A percentile compares a stretch with the other conserved stretches of the same genome.
Evolutionary conservation across 192 early-diverging fungal species (phyloP).

Genomic region (Coemansia furcata): DNA sequence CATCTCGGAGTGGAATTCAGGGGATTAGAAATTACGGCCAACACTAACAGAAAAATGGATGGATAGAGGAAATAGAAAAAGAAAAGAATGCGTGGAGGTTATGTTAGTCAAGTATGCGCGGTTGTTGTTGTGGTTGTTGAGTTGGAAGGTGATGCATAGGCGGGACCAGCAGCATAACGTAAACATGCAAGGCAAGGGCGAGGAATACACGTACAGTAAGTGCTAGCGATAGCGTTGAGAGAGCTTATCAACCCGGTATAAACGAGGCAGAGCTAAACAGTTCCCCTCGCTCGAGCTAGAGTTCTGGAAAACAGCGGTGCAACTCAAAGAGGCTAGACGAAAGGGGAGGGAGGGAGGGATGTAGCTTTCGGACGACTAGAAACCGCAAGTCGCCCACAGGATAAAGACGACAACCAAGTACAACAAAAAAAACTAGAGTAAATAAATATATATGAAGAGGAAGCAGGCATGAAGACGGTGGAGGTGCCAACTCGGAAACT

Average conservation of each 20-base stretch:
- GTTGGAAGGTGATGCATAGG: background rate
- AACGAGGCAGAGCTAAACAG: background rate
- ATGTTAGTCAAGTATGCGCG: background rate
- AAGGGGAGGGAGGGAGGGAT: background rate
- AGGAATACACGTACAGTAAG: background rate
- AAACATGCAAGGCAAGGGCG: background rate
- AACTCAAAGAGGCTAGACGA: background rate
- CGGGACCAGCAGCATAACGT: background rate
- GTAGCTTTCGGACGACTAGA: background rate
- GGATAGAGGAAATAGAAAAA: background rate
- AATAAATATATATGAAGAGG: background rate
- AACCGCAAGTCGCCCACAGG: background rate
- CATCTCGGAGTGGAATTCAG: constrained; percentile 18
- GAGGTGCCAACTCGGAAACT: background rate
- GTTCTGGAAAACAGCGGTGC: background rate
- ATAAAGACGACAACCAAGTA: background rate
- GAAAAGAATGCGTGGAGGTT: background rate
- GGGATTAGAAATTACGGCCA: constrained; percentile 2
- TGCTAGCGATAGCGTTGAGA: background rate
- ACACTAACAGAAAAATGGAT: background rate
- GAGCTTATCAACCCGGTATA: background rate
- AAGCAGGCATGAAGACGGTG: background rate
- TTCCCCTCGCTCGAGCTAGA: background rate
- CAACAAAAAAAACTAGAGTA: background rate
- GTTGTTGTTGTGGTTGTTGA: background rate